Percentiles rank a stretch among this genome's conserved stretches.
Evolutionary conservation across 768 basidiomycete species (phyloP).

Genomic region (Suillus plorans): DNA sequence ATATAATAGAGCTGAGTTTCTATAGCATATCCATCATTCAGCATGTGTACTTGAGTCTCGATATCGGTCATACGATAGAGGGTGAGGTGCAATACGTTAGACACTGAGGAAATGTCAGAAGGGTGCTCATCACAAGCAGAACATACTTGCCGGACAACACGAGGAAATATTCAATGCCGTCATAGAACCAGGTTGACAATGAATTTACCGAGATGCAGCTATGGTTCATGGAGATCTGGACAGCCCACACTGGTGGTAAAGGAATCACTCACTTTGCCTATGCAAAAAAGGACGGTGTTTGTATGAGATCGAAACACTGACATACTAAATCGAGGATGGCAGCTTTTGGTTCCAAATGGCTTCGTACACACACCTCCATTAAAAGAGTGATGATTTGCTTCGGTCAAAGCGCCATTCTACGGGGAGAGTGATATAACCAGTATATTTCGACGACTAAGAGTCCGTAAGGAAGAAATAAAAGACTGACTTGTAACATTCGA

Average conservation of each 20-base stretch:
- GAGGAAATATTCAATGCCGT: background rate
- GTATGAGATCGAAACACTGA: too few relatives aligned
- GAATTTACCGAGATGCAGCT: background rate
- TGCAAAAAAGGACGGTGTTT: constrained; percentile 11
- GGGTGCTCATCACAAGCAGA: background rate
- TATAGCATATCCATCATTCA: background rate
- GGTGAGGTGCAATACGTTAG: background rate
- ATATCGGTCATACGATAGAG: background rate
- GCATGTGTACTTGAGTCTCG: background rate
- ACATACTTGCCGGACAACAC: background rate
- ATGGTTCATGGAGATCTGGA: background rate
- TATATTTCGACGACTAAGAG: too few relatives aligned
- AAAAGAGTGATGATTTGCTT: too few relatives aligned
- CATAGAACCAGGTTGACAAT: background rate
- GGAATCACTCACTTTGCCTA: background rate
- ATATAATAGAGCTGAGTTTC: background rate
- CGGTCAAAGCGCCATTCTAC: background rate
- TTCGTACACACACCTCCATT: too few relatives aligned
- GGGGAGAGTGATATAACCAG: too few relatives aligned
- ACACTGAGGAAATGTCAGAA: background rate
- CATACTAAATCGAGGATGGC: background rate
- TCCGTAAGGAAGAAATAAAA: too few relatives aligned
- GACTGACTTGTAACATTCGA: too few relatives aligned
- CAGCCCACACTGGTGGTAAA: background rate
- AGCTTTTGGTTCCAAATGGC: constrained; percentile 14